Evolutionary conservation across 352 stramenopile species (phyloP), one percentile per base, ranked within the genome.

Genomic region (Pythium dissotocum): DNA sequence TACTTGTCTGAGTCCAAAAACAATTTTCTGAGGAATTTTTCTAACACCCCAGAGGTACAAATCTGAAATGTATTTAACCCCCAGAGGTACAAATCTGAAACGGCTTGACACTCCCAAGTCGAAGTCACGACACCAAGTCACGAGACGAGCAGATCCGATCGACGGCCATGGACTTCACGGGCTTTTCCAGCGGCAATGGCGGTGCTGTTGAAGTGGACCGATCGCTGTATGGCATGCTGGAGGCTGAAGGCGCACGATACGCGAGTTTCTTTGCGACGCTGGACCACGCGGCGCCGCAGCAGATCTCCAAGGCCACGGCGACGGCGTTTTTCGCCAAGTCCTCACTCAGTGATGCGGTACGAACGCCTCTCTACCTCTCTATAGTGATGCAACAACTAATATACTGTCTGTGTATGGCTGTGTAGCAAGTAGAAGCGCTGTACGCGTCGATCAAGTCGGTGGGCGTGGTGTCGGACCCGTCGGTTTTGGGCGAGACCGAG

Each of bases 281-380:
- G 13, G 71, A 80, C 38, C 54, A 71, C 63, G 49, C 42, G 6
- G 60, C 65, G 35, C 58, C 58, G 8, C 55, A 66, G 10, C 46
- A 58, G n/a, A 52, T 74, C n/a, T 35, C 69, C 42, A 72, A 73
- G 1, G 71, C 72, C 36, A 67, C 65, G 4, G 83, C 72, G 12
- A 52, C 85, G n/a, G 67, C 58, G 36, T 91, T 91, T 61, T 91
- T 82, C 69, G 57, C 66, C 71, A 87, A 88, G 69, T 89, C 81
- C 36, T 58, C 63, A 30, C 64, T 70, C 55, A 53, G 56, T 16
- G 56, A 61, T 7, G 16, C 46, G 5, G 64, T 65, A 49, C 30
- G 54, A 14, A n/a, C 14, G 5, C 28, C 3, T 56, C 2, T 62
- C 18, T 13, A 13, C 35, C 4, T 32, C 13, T 16, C 4, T 35